Conservation (phyloP, 2,329 filamentous ascomycete species). For the Grosmannia penicillata region DNA sequence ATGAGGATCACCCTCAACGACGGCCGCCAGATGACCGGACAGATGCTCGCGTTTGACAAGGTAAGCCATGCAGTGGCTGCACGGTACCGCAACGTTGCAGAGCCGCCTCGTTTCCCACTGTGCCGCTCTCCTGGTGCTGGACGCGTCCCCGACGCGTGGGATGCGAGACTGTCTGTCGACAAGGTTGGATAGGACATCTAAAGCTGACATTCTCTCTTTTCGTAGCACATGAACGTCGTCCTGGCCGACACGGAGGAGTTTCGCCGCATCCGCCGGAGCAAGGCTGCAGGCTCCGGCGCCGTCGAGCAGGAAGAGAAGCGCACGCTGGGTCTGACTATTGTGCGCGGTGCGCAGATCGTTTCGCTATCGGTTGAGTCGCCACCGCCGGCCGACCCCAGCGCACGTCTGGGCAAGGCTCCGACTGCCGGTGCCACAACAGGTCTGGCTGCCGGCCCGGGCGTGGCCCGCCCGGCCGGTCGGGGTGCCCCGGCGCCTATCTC, state of each 20-base stretch:
- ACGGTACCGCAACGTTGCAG: too few species aligned
- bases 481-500: constrained; percentile 59
- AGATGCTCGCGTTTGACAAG: constrained; percentile 98
- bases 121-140: too few species aligned
- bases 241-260: constrained; percentile 98
- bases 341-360: constrained; percentile 88
- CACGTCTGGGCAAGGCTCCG: constrained; percentile 67
- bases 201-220: not conserved
- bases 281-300: constrained; percentile 45
- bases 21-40: constrained; percentile 88
- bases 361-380: constrained; percentile 92
- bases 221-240: constrained; percentile 94
- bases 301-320: constrained; percentile 93
- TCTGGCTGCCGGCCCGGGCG: constrained; percentile 71
- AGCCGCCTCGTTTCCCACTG: too few species aligned
- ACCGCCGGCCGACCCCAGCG: constrained; percentile 82
- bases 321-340: constrained; percentile 86
- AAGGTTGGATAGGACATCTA: too few species aligned
- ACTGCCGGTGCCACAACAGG: constrained; percentile 54
- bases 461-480: constrained; percentile 80
- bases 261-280: constrained; percentile 77
- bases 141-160: too few species aligned
- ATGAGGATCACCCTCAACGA: constrained; percentile 96
- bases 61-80: constrained; percentile 14
- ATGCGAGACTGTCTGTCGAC: too few species aligned